Base-by-base conservation (phyloP, 73 alveolate species). In the Paramecium primaurelia region DNA sequence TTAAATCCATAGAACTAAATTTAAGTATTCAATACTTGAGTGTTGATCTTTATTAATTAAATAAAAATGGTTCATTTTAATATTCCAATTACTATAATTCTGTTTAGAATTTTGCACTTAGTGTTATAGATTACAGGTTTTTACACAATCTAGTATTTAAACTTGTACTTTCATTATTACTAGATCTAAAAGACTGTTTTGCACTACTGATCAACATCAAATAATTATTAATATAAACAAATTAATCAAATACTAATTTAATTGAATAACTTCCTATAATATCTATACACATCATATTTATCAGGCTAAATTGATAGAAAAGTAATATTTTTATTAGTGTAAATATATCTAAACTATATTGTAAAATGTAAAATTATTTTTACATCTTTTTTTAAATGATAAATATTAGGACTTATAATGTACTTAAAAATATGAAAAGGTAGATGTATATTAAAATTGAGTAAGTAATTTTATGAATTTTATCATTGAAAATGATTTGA, bases 401-500 rank as follows among this genome's bases (percentile, higher is more conserved):
- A n/a, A 18, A 16, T 54, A 0, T 18, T 16, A 18, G 36, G 9
- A 54, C 32, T 54, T 4, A 18, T 54, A 54, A 16, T 18, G 32
- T 54, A 18, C 11, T 1, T 49, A 16, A 4, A 54, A 54, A 54
- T 54, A 18, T 18, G 14, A 54, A 54, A 18, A 18, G 69, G 69
- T 7, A 9, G 5, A 54, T 49, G 25, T n/a, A 22, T 11, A 54
- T 54, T 54, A 54, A n/a, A 54, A 18, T 1, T 54, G 32, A 18
- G 25, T n/a, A n/a, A 54, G 32, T 16, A 34, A 54, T n/a, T 54
- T 54, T 54, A 16, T 54, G 69, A 42, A 36, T 38, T 75, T 11
- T 75, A 26, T 75, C 47, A 32, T 30, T 11, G 88, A 38, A 75
- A 75, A 75, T 75, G 60, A 75, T 75, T 75, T 30, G 88, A 75